Conservation (phyloP, 176 grass and related monocot genomes). For the Oryza meridionalis region DNA sequence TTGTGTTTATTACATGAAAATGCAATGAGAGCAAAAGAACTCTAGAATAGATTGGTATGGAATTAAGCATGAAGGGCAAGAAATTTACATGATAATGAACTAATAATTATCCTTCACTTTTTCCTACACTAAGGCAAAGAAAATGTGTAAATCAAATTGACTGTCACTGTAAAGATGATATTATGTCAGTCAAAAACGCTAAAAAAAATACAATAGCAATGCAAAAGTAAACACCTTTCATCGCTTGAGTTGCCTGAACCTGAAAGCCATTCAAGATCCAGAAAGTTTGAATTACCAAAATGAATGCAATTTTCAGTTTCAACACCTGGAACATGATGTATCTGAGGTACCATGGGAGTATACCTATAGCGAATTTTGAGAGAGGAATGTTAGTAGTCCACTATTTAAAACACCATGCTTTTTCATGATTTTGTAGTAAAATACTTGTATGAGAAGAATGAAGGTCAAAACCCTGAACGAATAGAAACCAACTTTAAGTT, state of each 20-base stretch:
- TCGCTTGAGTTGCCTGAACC: conserved; percentile 55
- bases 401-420: conserved; percentile 17
- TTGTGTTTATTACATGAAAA: conserved; percentile 8
- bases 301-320: conserved; percentile 18
- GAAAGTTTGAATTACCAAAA: conserved; percentile 57
- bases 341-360: conserved; percentile 37
- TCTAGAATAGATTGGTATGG: neutral
- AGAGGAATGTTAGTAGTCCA: neutral
- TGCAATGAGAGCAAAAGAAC: neutral
- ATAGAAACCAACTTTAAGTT: conserved; percentile 47
- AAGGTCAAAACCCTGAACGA: conserved; percentile 22
- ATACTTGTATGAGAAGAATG: neutral
- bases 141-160: conserved; percentile 3
- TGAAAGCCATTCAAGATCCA: conserved; percentile 57
- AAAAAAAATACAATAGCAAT: neutral
- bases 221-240: conserved; percentile 41
- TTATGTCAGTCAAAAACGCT: neutral
- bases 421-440: neutral
- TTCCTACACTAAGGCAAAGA: neutral
- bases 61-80: neutral
- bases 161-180: neutral
- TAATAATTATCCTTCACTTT: conserved; percentile 14
- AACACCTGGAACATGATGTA: conserved; percentile 14
- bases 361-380: conserved; percentile 38
- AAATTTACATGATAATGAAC: neutral